Conservation (phyloP, 2,329 filamentous ascomycete species). For the Cryphonectria carpinicola region DNA sequence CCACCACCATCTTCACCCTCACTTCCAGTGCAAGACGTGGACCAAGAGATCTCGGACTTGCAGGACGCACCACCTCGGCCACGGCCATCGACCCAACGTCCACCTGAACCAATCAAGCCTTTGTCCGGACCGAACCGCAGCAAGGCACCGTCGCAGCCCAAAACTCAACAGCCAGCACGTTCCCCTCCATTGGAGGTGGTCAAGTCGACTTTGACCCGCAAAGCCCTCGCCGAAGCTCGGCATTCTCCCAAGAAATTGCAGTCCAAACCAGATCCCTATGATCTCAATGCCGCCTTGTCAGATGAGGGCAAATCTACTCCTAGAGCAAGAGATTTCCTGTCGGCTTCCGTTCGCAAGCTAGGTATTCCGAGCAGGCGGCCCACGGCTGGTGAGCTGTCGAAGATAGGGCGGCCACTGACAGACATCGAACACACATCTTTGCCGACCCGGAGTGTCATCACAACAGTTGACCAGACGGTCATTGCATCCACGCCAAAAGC, state of each 20-base stretch:
- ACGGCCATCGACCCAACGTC: neutral
- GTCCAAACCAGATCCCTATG: constrained; percentile 25
- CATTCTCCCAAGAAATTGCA: neutral
- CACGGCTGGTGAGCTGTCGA: neutral
- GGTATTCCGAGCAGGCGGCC: constrained; percentile 10
- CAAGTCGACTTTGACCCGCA: neutral
- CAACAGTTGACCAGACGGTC: neutral
- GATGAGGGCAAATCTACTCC: constrained; percentile 5
- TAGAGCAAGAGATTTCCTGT: constrained; percentile 4
- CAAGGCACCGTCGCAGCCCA: neutral
- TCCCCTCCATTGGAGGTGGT: neutral
- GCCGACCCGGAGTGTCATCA: neutral
- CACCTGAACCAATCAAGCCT: no score
- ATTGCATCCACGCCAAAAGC: constrained; percentile 10
- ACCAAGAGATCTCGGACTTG: constrained; percentile 17
- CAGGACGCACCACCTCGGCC: constrained; percentile 9
- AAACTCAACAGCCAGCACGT: neutral
- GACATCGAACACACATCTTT: neutral
- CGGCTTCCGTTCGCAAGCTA: constrained; percentile 17
- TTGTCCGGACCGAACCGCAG: neutral
- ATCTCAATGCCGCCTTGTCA: constrained; percentile 18
- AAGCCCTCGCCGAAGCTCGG: neutral
- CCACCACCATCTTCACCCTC: neutral
- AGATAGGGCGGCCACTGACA: neutral
- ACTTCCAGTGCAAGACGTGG: constrained; percentile 2